Evolutionary conservation across 2,329 filamentous ascomycete species (phyloP), one percentile per base, ranked within the genome.

Genomic region (Mollisia scopiformis): DNA sequence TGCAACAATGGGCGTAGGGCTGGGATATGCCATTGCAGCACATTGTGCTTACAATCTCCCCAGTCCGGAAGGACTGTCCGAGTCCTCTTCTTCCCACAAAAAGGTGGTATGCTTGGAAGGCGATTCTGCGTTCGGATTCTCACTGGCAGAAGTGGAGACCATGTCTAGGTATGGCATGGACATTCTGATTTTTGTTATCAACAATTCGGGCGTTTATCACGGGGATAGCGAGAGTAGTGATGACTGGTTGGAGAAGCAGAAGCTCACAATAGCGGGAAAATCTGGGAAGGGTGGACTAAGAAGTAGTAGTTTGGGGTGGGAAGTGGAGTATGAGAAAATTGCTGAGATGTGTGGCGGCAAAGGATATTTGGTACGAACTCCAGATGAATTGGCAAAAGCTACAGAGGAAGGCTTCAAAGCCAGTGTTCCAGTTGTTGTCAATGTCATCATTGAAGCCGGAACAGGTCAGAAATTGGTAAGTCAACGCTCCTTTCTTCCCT

Each of bases 1-100:
- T 62, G 84, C 82, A 3, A 86, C 83, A 1, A 86, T 86, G 84
- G 84, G 84, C 1, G 80, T 86, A 0, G 83, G 84, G 0, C 70
- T 86, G 27, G 83, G 82, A 1, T 86, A 86, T 64, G 80, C 82
- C 3, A 81, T 85, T 54, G 84, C 83, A 8, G 82, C 83, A 0
- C 79, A 83, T 66, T 79, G 78, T 49, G 83, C 83, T 0, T 85
- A 84, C 72, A 85, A 85, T 63, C 64, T 78, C 1, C 72, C 75
- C 10, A 65, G 69, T 3, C 66, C 72, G 2, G 73, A 80, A 69
- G 76, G 68, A 3, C 55, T 41, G 6, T 71, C 72, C 3, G 74
- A 74, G 2, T 62, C 68, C 8, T 55, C 49, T 11, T 59, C 57
- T 1, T 63, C 57, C 13, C 39, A 54, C 28, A 86, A 85, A 71